Percentiles rank a stretch among this genome's conserved stretches.
Conservation (phyloP, 2,329 filamentous ascomycete species). For the Ramularia collo-cygni region DNA sequence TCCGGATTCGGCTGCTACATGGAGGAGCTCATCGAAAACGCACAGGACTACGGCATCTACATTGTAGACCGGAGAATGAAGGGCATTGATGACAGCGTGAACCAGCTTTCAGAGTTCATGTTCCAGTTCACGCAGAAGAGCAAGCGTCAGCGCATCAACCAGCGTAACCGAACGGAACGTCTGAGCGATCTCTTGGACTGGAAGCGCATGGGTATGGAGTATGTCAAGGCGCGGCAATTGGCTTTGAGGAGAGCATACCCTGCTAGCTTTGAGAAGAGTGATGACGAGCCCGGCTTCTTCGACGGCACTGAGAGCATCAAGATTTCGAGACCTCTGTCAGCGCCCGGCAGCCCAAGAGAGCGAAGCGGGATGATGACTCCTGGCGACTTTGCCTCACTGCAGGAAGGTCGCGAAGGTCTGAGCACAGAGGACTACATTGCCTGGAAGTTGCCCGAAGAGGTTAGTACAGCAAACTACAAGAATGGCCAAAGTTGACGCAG, state of each 20-base stretch:
- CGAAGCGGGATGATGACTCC: conserved; percentile 97
- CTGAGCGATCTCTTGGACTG: conserved; percentile 93
- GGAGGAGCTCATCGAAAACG: conserved; percentile 98
- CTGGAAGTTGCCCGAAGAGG: conserved; percentile 75
- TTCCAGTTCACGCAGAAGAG: conserved; percentile 91
- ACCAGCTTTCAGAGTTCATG: conserved; percentile 89
- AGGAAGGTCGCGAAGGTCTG: conserved; percentile 87
- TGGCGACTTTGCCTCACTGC: conserved; percentile 91
- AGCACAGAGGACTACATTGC: conserved; percentile 96
- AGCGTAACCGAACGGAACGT: conserved; percentile 91
- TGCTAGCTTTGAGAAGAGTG: conserved; percentile 67
- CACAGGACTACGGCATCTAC: conserved; percentile 96
- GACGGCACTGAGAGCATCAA: conserved; percentile 80
- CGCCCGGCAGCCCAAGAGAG: conserved; percentile 86
- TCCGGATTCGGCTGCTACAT: conserved; percentile 99
- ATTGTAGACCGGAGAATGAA: conserved; percentile 94
- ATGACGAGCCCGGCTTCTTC: conserved; percentile 77
- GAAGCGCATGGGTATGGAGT: conserved; percentile 99
- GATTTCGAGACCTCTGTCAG: conserved; percentile 88
- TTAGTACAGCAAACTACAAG: no score
- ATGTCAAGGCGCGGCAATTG: conserved; percentile 92
- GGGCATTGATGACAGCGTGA: conserved; percentile 94
- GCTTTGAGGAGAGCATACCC: conserved; percentile 90
- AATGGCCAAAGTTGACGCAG: neutral
- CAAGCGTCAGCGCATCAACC: conserved; percentile 94